Conservation (phyloP, 192 early-diverging fungal genomes). For the Entomortierella lignicola region DNA sequence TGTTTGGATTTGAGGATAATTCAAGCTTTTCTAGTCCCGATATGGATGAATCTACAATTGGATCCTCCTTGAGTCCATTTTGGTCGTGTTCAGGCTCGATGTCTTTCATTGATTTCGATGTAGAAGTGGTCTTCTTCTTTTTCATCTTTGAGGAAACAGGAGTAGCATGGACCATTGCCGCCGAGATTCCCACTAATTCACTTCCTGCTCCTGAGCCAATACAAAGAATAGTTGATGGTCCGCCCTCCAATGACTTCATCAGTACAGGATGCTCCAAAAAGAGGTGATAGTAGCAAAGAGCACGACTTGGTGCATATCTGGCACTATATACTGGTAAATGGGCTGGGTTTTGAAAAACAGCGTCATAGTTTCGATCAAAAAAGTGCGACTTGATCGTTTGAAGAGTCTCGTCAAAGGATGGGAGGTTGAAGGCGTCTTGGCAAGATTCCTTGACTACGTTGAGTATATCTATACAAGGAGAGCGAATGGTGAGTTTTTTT, state of each 20-base stretch:
- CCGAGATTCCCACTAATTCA: conserved; percentile 84
- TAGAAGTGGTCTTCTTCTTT: conserved; percentile 1
- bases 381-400: conserved; percentile 88
- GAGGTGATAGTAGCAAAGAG: conserved; percentile 86
- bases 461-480: conserved; percentile 59
- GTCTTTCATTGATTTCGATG: conserved; percentile 5
- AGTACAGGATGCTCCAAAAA: conserved; percentile 66
- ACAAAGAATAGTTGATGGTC: conserved; percentile 64
- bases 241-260: conserved; percentile 57
- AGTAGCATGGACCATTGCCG: conserved; percentile 68
- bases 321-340: conserved; percentile 89
- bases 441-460: conserved; percentile 75
- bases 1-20: background rate
- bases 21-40: background rate
- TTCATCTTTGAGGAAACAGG: conserved; percentile 28
- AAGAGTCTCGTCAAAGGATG: conserved; percentile 69
- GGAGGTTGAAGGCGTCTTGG: conserved; percentile 63
- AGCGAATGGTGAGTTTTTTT: background rate
- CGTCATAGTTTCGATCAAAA: conserved; percentile 81
- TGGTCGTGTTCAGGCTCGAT: background rate
- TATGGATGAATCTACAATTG: background rate
- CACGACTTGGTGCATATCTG: conserved; percentile 85
- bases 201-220: conserved; percentile 89
- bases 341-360: conserved; percentile 79
- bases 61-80: background rate